phyloP scores from a whole-genome alignment of 2,329 filamentous ascomycete species.

The Sarocladium brachiariae region DNA sequence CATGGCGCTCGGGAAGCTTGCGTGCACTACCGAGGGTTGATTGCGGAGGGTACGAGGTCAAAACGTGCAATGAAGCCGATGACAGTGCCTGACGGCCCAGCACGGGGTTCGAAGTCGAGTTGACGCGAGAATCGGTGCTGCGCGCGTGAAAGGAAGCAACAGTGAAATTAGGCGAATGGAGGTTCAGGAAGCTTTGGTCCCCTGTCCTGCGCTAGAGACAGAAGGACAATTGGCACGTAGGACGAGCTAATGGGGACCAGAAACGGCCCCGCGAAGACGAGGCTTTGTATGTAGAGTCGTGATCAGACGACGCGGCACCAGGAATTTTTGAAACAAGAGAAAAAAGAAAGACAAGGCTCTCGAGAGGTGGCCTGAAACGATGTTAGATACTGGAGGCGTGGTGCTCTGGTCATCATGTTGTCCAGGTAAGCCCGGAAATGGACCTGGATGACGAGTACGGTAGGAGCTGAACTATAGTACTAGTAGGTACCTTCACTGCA shows the following conservation, averaged over 20 bases:
- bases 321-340: not conserved
- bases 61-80: not conserved
- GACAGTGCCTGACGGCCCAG: not conserved
- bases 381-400: not conserved
- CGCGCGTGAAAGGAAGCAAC: not conserved
- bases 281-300: not conserved
- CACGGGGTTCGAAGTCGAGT: not conserved
- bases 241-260: constrained; percentile 9
- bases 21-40: not conserved
- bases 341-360: not conserved
- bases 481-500: no score
- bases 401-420: not conserved
- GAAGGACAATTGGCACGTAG: not conserved
- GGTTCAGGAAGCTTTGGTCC: not conserved
- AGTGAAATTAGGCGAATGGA: not conserved
- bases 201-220: not conserved
- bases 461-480: no score
- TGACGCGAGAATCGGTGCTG: not conserved
- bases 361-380: not conserved
- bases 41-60: not conserved
- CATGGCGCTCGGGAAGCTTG: constrained; percentile 28
- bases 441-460: not conserved
- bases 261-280: not conserved
- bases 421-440: not conserved
- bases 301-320: not conserved